Evolutionary conservation across 2,329 filamentous ascomycete genomes (phyloP).

Genomic region (Leptoxyphium fumago): DNA sequence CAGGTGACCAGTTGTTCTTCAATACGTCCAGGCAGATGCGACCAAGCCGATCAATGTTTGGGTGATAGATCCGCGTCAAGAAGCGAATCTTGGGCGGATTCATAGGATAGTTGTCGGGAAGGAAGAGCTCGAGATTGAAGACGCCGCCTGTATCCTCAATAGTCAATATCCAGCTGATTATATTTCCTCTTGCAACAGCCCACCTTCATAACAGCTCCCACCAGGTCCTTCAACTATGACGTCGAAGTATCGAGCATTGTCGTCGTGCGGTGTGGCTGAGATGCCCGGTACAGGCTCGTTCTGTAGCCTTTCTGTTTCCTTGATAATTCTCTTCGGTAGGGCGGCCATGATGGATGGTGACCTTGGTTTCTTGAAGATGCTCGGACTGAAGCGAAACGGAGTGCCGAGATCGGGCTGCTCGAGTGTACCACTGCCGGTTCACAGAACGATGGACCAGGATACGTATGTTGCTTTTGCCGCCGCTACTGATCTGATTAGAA

Average conservation of each 20-base stretch:
- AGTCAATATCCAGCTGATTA: background rate
- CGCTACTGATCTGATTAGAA: too few relatives aligned
- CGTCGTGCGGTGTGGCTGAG: conserved; percentile 86
- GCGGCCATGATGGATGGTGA: conserved; percentile 35
- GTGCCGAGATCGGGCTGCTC: too few relatives aligned
- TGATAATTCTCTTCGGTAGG: conserved; percentile 90
- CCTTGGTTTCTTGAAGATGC: background rate
- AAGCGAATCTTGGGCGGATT: conserved; percentile 97
- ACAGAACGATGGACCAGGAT: too few relatives aligned
- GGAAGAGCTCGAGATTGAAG: conserved; percentile 93
- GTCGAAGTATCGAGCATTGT: conserved; percentile 96
- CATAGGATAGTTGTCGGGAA: conserved; percentile 99
- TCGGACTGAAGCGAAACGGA: background rate
- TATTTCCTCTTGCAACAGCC: conserved; percentile 6
- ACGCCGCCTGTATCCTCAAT: conserved; percentile 47
- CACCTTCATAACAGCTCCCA: conserved; percentile 90
- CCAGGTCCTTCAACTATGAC: conserved; percentile 88
- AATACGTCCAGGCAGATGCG: conserved; percentile 94
- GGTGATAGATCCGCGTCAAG: conserved; percentile 97
- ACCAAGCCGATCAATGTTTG: conserved; percentile 94
- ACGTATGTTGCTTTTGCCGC: too few relatives aligned
- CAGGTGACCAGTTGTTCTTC: conserved; percentile 99
- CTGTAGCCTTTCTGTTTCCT: conserved; percentile 95
- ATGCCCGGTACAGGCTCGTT: conserved; percentile 94
- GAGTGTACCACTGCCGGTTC: too few relatives aligned